Evolutionary conservation across 176 grass and related monocot species (phyloP).

Genomic region (Carex littledalei): DNA sequence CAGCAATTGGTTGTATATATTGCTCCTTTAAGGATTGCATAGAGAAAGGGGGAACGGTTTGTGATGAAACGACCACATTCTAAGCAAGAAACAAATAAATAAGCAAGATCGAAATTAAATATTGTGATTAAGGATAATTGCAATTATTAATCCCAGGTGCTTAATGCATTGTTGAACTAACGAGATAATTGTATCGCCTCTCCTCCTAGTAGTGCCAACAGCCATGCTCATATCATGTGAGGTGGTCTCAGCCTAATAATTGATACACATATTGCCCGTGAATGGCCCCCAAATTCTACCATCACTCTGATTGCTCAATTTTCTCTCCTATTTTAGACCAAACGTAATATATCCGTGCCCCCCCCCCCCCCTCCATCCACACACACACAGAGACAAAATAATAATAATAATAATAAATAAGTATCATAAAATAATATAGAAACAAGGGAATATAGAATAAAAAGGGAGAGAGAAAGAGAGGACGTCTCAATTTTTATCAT

Average conservation of each 20-base stretch:
- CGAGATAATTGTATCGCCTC: neutral
- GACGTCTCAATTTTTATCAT: no score
- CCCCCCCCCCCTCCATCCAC: neutral
- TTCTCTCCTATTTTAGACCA: neutral
- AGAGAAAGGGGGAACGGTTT: neutral
- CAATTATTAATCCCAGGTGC: neutral
- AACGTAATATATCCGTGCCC: neutral
- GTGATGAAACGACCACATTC: neutral
- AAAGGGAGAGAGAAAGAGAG: no score
- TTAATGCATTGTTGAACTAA: neutral
- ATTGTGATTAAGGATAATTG: neutral
- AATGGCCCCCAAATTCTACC: neutral
- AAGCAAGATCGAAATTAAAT: neutral
- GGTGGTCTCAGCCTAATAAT: constrained; percentile 12
- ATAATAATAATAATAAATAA: neutral
- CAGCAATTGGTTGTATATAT: neutral
- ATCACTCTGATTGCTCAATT: neutral
- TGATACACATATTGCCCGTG: constrained; percentile 7
- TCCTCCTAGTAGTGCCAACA: neutral
- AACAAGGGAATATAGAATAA: no score
- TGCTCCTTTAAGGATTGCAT: neutral
- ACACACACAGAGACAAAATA: no score
- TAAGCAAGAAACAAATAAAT: neutral
- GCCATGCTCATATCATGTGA: neutral
- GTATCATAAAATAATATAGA: neutral